Evolutionary conservation across 2,329 filamentous ascomycete genomes (phyloP), one percentile per base, ranked within the genome.

Genomic region (Nemania abortiva): DNA sequence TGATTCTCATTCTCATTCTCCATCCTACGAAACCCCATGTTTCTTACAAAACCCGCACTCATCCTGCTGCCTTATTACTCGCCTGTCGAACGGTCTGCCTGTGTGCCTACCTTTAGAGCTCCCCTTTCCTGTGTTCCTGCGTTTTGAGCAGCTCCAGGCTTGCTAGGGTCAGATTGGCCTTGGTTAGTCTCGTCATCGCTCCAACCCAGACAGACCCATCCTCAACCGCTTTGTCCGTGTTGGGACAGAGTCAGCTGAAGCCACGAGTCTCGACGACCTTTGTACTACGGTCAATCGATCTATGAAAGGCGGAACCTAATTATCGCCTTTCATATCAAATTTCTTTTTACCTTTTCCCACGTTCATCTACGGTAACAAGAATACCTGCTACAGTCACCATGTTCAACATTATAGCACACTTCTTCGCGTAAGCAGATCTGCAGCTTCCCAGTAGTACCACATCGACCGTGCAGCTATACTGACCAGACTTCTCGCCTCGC

Each of bases 351-450:
- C 6, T n/a, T 47, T 10, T 52, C 10, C 6, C 27, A 45, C 54
- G n/a, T 34, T 15, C 11, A 47, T 34, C 27, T 45, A 42, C 31
- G 15, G 54, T 6, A 37, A 53, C 63, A 22, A 63, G 13, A 42
- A 37, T 7, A 61, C 27, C 53, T 27, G 47, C 27, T 37, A 37
- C 34, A 6, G 34, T 37, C 18, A 60, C 47, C 66, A 73, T 73
- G 72, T 73, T 73, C 56, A 71, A 71, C 59, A 72, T 73, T 6
- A 62, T 73, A 65, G 72, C 72, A 57, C 64, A 73, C 53, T 72
- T 72, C 64, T 69, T 73, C 42, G 65, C 72, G 72, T 73, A 66
- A 66, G 72, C 54, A 13, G 27, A 45, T 22, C 34, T 52, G 7
- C 7, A 37, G 10, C 24, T 22, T 57, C 27, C 13, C n/a, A 42